Base-by-base conservation (phyloP, 257 asterid species). In the Jaltomata sinuosa region DNA sequence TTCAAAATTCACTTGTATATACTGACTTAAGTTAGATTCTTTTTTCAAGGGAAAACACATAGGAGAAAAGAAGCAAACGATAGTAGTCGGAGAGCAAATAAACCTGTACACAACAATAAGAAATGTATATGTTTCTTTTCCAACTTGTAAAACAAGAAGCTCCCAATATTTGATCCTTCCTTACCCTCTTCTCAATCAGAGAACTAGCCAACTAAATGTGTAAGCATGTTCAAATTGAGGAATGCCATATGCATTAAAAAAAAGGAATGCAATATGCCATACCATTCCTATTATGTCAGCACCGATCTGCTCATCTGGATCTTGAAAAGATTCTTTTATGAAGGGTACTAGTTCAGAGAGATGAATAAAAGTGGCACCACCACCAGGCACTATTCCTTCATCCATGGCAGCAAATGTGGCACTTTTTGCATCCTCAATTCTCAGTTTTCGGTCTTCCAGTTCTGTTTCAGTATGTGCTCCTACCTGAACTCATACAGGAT, bases 321-420 rank as follows among this genome's bases (percentile, higher is more conserved):
- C 97, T 84, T 86, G 87, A 81, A 92, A 87, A n/a, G 19, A 47
- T 84, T 88, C 85, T 86, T 93, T 96, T 79, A 96, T 88, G 67
- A 29, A 11, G 81, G 97, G 93, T 69, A 96, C 90, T 83, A 90
- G 93, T 89, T 94, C 92, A 2, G 97, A 91, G 76, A 96, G 98
- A 86, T 96, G 99, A 85, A 94, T 76, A 88, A 84, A 93, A 57
- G 97, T 89, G 86, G 98, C 93, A 87, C 99, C 99, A 36, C 99
- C 99, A 62, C 99, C 99, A 79, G 97, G 99, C 32, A 97, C 97
- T 85, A 97, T 93, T 25, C 98, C 99, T 91, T 95, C 99, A 87
- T 91, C 90, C 89, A 97, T 92, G 85, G 99, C 98, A 85, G 98
- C 98, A 88, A 95, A 91, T 45, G 98, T 95, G 81, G 98, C 98